Evolutionary conservation across 2,329 filamentous ascomycete genomes (phyloP), one percentile per base, ranked within the genome.

Genomic region (Volutella citrinella): DNA sequence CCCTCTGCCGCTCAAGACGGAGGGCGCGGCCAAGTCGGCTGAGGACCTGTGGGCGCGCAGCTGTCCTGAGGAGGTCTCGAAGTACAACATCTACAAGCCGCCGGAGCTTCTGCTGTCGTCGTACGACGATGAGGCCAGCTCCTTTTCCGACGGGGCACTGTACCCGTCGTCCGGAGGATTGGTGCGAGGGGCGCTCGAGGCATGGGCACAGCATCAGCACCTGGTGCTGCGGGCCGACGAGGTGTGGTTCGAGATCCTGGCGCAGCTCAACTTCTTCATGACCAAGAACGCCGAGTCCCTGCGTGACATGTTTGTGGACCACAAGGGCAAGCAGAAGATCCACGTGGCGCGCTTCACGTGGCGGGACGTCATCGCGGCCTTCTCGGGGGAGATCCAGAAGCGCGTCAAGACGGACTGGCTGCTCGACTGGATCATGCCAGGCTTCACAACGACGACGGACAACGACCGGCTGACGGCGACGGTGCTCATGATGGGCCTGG

Each of bases 201-300:
- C 71, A 1, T 75, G 74, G 63, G 68, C 62, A 18, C 51, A 66
- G 30, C 70, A 75, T 35, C 65, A 72, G 37, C 64, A 73, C 43
- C 57, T 78, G 3, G 57, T 63, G 1, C 53, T 77, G 11, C 64
- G 72, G 2, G 72, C 74, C 0, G 72, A 78, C 22, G 72, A 76
- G 32, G 54, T 78, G 19, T 78, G 74, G 74, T 68, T 76, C 42
- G 65, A 73, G 30, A 70, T 77, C 32, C 57, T 78, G 5, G 59
- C 61, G 1, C 72, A 77, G 51, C 54, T 77, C 29, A 70, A 67
- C 46, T 63, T 69, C 33, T 76, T 68, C 51, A 66, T 76, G 56
- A 63, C 66, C 19, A 54, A 54, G 0, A 60, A 77, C 40, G 61
- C 67, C 6, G 69, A 76, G 30, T 57, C 66, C 6, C 32, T 75